phyloP scores from a whole-genome alignment of 768 basidiomycete species.

The Agrocybe chaxingu region DNA sequence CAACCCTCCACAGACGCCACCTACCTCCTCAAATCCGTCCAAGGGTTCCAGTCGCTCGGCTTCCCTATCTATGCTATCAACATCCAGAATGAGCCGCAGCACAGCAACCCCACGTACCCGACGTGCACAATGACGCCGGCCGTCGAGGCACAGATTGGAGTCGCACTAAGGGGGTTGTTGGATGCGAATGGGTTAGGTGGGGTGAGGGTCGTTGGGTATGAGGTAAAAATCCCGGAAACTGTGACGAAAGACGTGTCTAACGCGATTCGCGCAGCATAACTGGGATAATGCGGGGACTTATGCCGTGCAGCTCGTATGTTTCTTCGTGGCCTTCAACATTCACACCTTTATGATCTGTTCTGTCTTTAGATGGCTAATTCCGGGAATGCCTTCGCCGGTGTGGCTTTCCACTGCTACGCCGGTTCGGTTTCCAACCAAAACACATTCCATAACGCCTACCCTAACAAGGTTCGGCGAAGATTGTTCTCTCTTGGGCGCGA shows the following conservation, averaged over 20 bases:
- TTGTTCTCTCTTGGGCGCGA: conserved; percentile 24
- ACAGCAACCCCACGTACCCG: conserved; percentile 67
- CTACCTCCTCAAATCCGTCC: conserved; percentile 70
- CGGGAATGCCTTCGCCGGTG: conserved; percentile 55
- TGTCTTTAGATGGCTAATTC: conserved; percentile 49
- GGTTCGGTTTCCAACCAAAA: conserved; percentile 54
- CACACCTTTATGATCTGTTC: not conserved
- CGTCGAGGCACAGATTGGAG: conserved; percentile 58
- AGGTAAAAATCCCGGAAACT: conserved; percentile 14
- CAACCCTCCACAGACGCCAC: conserved; percentile 48
- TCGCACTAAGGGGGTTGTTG: conserved; percentile 52
- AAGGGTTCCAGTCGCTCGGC: conserved; percentile 63
- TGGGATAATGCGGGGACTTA: conserved; percentile 67
- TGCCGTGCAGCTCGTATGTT: conserved; percentile 44
- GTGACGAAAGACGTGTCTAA: not conserved
- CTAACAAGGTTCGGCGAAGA: conserved; percentile 47
- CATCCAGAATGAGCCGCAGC: conserved; percentile 54
- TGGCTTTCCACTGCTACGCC: conserved; percentile 70
- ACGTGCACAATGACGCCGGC: conserved; percentile 52
- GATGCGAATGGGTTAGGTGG: conserved; percentile 56
- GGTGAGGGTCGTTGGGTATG: conserved; percentile 60
- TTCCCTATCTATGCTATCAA: conserved; percentile 61
- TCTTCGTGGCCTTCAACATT: not conserved
- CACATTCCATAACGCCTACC: conserved; percentile 51
- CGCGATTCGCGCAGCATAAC: conserved; percentile 47